Evolutionary conservation across 345 rosid genomes (phyloP).

Genomic region (Nephelium lappaceum): DNA sequence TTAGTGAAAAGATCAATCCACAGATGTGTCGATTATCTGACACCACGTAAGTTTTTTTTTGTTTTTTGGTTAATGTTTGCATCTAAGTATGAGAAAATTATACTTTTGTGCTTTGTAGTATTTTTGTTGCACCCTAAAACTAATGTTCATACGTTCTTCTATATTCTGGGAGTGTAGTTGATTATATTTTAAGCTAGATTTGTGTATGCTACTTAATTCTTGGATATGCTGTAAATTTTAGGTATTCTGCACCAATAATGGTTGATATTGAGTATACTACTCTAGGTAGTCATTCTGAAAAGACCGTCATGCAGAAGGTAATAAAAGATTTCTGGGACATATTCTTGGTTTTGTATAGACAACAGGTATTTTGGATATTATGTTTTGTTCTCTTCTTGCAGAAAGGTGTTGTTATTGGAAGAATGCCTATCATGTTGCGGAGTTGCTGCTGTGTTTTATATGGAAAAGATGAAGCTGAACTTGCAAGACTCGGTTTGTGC

Average conservation of each 20-base stretch:
- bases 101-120: not conserved
- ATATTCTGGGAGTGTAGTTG: not conserved
- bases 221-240: slow-evolving; percentile 30
- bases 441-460: slow-evolving; percentile 72
- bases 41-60: slow-evolving; percentile 54
- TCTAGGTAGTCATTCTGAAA: slow-evolving; percentile 53
- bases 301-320: slow-evolving; percentile 56
- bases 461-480: slow-evolving; percentile 93
- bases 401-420: slow-evolving; percentile 71
- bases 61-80: not conserved
- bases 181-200: not conserved
- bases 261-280: slow-evolving; percentile 74
- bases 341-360: not conserved
- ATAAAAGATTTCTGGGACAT: slow-evolving; percentile 7
- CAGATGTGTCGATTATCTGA: slow-evolving; percentile 86
- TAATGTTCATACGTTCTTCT: not conserved
- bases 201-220: not conserved
- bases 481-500: slow-evolving; percentile 74
- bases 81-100: not conserved
- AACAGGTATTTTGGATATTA: slow-evolving; percentile 6
- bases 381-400: slow-evolving; percentile 34
- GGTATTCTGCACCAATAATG: slow-evolving; percentile 84
- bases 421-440: slow-evolving; percentile 91
- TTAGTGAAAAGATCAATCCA: slow-evolving; percentile 50
- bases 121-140: not conserved